A percentile compares a stretch with the other conserved stretches of the same genome.
Evolutionary conservation across 768 basidiomycete species (phyloP).

Genomic region (Exsudoporus frostii): DNA sequence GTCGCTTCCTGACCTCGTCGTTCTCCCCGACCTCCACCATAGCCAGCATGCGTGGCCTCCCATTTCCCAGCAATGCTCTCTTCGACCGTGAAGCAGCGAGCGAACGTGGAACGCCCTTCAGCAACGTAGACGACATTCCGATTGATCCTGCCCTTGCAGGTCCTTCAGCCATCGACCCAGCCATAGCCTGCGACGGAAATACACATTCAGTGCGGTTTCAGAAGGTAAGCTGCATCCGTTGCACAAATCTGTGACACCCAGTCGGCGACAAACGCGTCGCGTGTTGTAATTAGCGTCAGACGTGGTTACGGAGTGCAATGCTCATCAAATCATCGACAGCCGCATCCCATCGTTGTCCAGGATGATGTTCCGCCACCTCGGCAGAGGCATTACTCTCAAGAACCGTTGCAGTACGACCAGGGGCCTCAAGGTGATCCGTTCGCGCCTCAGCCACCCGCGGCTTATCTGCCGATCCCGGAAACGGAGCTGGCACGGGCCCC

Average conservation of each 20-base stretch:
- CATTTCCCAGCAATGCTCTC: slow-evolving; percentile 42
- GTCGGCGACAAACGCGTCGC: slow-evolving; percentile 61
- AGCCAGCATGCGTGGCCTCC: slow-evolving; percentile 55
- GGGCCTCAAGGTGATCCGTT: slow-evolving; percentile 84
- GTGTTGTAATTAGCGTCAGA: slow-evolving; percentile 44
- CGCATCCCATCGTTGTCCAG: slow-evolving; percentile 29
- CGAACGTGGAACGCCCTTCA: slow-evolving; percentile 58
- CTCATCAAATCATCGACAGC: slow-evolving; percentile 24
- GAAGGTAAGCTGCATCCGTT: slow-evolving; percentile 38
- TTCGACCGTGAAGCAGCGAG: slow-evolving; percentile 55
- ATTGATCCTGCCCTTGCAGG: slow-evolving; percentile 75
- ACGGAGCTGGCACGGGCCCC: slow-evolving; percentile 39
- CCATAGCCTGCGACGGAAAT: slow-evolving; percentile 36
- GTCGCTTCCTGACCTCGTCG: slow-evolving; percentile 15
- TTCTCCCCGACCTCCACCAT: slow-evolving; percentile 6
- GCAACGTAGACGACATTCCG: slow-evolving; percentile 63
- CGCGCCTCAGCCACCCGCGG: slow-evolving; percentile 56
- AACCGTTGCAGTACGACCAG: slow-evolving; percentile 57
- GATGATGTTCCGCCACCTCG: slow-evolving; percentile 19
- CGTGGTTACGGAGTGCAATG: slow-evolving; percentile 16
- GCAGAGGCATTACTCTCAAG: slow-evolving; percentile 27
- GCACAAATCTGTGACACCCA: slow-evolving; percentile 14
- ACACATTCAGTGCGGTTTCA: slow-evolving; percentile 11
- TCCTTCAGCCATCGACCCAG: slow-evolving; percentile 48
- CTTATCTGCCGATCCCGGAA: slow-evolving; percentile 49